phyloP scores from a whole-genome alignment of 2,329 filamentous ascomycete species.

The Epichloe sibirici region DNA sequence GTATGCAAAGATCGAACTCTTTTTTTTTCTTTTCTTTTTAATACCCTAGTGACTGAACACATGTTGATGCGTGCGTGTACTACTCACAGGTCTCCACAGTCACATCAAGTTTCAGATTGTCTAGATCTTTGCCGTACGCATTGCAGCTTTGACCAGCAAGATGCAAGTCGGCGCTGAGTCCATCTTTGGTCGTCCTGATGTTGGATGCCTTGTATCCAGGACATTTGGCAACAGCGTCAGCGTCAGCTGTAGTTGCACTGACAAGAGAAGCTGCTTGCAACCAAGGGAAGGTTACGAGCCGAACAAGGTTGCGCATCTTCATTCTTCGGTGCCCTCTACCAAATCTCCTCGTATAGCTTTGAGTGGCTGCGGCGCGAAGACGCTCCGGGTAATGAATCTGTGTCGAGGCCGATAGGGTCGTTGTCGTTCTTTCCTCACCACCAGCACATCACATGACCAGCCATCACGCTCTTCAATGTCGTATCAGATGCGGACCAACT shows the following conservation, averaged over 20 bases:
- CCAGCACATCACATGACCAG: no score
- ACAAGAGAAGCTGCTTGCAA: not conserved
- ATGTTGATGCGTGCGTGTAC: not conserved
- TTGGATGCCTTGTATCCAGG: slow-evolving; percentile 56
- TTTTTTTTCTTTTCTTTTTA: no score
- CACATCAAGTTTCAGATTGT: slow-evolving; percentile 17
- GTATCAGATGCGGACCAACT: no score
- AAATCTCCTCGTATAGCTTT: no score
- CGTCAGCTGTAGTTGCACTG: not conserved
- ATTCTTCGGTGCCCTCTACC: not conserved
- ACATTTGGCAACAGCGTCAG: slow-evolving; percentile 25
- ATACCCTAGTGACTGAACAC: no score
- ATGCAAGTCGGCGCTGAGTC: slow-evolving; percentile 54
- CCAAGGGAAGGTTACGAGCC: not conserved
- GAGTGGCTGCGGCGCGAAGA: no score
- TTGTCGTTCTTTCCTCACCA: no score
- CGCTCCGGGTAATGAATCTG: no score
- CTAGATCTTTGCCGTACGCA: slow-evolving; percentile 45
- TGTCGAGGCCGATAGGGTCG: no score
- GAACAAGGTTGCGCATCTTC: not conserved
- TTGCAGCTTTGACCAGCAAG: slow-evolving; percentile 62
- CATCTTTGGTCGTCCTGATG: slow-evolving; percentile 35
- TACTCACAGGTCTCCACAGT: slow-evolving; percentile 19
- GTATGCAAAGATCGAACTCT: no score
- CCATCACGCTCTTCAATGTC: no score